Base-by-base conservation (phyloP, 306 rosid species). In the Sindora glabra region DNA sequence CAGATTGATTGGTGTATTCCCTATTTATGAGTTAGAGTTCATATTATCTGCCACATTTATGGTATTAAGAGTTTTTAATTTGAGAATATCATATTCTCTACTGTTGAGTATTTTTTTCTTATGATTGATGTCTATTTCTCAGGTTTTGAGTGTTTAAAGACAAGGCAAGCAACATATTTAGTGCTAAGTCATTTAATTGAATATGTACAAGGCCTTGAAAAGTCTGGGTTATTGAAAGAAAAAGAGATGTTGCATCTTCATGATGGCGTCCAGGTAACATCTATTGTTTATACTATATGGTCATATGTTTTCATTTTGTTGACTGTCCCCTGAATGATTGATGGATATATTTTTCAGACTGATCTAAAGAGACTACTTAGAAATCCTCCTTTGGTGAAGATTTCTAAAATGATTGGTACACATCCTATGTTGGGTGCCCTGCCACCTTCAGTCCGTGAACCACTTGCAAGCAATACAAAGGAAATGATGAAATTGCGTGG, bases 221-320 rank as follows among this genome's bases (percentile, higher is more conserved):
- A 83, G 79, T 76, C 77, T 44, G 98, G 98, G 18, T 59, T 91
- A 44, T 75, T 91, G 75, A 96, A 91, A 71, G 80, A 88, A 71
- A 91, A 81, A 77, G 98, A 91, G 80, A 83, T 86, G 98, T 66
- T 88, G 52, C 96, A 85, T 67, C 98, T 91, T 73, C 92, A 81
- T 70, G 96, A 86, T 50, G 85, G 83, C 62, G 98, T 91, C 36
- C 92, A 88, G 98, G 98, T 85, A 68, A 36, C 56, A 41, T 57
- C 52, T 70, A 17, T 13, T 45, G 49, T 47, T 23, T 29, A 10
- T 51, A 46, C 53, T 38, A 48, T 64, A 10, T 32, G 10, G 48
- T 36, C 47, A 46, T 47, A 62, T 65, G 29, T 37, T 45, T 56
- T 38, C 21, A 14, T 13, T 23, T 49, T 41, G 13, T 60, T 48